Base-by-base conservation (phyloP, 345 rosid genomes). In the Adansonia digitata region DNA sequence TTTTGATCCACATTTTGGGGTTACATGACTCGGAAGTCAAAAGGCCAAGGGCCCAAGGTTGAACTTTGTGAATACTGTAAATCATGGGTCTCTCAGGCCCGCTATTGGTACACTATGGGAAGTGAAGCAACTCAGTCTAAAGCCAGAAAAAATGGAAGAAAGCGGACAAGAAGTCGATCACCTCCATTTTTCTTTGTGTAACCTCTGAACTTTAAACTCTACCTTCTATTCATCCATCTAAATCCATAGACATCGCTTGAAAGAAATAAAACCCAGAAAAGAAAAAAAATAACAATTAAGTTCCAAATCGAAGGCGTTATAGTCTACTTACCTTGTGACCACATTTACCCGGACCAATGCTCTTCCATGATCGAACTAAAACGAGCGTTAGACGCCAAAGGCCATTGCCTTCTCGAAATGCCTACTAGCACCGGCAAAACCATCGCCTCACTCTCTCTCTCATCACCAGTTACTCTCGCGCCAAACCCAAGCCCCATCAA, bases 371-470 rank as follows among this genome's bases (percentile, higher is more conserved):
- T 93, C 70, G 99, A 95, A 79, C 88, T 93, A 20, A 95, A 95
- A 80, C 97, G 97, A 6, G 86, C 97, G 66, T 86, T 95, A 34
- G 99, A 95, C 26, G 98, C 99, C 49, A 90, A 90, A 68, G 99
- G 99, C 29, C 99, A 95, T 80, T 95, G 98, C 81, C 98, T 95
- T 70, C 89, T 95, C 27, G 99, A 95, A 83, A 95, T 95, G 99
- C 98, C 99, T 8, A 95, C 98, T 0, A 98, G 99, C 57, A 95
- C 98, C 12, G 99, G 97, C 2, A 95, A 95, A 85, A 95, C 99
- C 79, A 93, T 95, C 31, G 96, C 98, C 7, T 88, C 93, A 42
- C 92, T 95, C 68, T 95, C 98, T 95, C 98, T 9, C 88, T 95
- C 24, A 93, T 93, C 89, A 91, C 96, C 3, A 91, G 99, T 77